Conservation (phyloP, 2,329 filamentous ascomycete species). For the Colletotrichum noveboracense region DNA sequence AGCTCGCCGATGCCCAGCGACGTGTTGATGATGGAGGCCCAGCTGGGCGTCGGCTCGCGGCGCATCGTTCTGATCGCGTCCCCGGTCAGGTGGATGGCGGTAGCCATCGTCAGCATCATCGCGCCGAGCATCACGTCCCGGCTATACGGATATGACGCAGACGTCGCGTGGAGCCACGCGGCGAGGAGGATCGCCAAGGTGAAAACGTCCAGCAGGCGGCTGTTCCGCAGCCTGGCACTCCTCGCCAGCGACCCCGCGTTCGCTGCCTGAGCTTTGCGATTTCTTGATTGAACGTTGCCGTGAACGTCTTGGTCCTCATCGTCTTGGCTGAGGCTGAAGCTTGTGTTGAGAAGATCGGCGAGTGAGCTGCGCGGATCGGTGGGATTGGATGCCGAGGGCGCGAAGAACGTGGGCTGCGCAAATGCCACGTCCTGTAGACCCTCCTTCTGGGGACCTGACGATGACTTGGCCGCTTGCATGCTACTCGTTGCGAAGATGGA, state of each 20-base stretch:
- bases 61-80: conserved; percentile 18
- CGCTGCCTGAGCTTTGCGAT: background rate
- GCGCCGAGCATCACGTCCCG: conserved; percentile 22
- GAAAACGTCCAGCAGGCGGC: conserved; percentile 19
- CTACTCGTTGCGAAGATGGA: conserved; percentile 55
- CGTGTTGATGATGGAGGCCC: conserved; percentile 9
- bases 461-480: background rate
- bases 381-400: conserved; percentile 37
- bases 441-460: conserved; percentile 4
- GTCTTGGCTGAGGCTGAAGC: conserved; percentile 45
- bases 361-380: conserved; percentile 48
- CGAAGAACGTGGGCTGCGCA: conserved; percentile 67
- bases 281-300: background rate
- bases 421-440: conserved; percentile 46
- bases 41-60: conserved; percentile 2
- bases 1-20: conserved; percentile 19
- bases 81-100: conserved; percentile 13
- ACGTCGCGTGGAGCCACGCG: conserved; percentile 20
- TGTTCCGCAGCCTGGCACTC: conserved; percentile 11
- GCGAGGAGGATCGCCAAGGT: conserved; percentile 13
- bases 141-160: conserved; percentile 16
- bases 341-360: conserved; percentile 48
- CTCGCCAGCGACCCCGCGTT: background rate
- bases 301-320: conserved; percentile 8
- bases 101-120: conserved; percentile 18